Base-by-base conservation (phyloP, 108 stramenopile genomes). In the Pseudonitzschia multistriata region DNA sequence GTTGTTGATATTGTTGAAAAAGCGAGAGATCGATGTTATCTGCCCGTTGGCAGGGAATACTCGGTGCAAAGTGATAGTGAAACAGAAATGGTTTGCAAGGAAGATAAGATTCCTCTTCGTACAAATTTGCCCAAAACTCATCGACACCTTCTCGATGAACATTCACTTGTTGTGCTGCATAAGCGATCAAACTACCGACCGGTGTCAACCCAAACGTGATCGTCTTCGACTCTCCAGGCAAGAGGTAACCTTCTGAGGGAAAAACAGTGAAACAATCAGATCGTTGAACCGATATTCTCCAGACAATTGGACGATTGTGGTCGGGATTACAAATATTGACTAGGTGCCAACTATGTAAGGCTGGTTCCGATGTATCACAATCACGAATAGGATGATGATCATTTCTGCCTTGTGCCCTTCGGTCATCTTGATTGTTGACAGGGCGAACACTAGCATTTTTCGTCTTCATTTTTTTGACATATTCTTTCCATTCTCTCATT, bases 341-440 rank as follows among this genome's bases (percentile, higher is more conserved):
- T 11, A 83, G 25, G 67, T 90, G 86, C 88, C 88, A 90, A 31
- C 83, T 74, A 62, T 90, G 88, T 49, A 74, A 22, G 15, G 84
- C 71, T 7, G 82, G 79, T 59, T 80, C 81, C 33, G 61, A 60
- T 52, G 59, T 47, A 13, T 75, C 59, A 33, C 45, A 31, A 39
- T 36, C 19, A 57, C 64, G 49, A 54, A 50, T 33, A 67, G 34
- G 22, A 27, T 55, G 54, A n/a, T 55, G 54, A 27, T 55, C 30
- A 4, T 34, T 67, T 49, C 62, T 49, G 42, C 17, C 52, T 35
- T 56, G 31, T 17, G 42, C 42, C 42, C 42, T 13, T 13, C 5
- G 1, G 54, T 19, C 37, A 2, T 25, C 36, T 36, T 33, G 0
- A 63, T 22, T 33, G 25, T 52, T 52, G 24, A 2, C 22, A 8